phyloP scores from a whole-genome alignment of 148 eudicot species.

The Cornus florida region DNA sequence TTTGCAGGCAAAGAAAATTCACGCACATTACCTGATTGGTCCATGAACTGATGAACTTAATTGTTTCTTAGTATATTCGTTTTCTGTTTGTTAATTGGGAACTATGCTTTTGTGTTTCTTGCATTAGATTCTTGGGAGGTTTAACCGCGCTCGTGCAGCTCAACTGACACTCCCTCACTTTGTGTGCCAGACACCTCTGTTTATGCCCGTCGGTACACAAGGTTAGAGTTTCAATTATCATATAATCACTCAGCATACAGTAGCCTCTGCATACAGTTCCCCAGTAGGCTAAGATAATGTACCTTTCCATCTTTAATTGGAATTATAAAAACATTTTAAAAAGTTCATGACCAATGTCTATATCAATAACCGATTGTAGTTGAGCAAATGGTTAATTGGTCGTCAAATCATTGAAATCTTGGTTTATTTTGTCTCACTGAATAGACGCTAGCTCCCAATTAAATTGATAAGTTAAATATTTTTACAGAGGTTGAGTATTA shows the following conservation, averaged over 20 bases:
- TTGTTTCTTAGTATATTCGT: no score
- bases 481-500: neutral
- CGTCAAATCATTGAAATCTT: no score
- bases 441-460: neutral
- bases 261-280: neutral
- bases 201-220: slow-evolving; percentile 99
- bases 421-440: neutral
- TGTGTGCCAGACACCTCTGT: slow-evolving; percentile 82
- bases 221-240: slow-evolving; percentile 38
- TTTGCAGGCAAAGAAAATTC: neutral
- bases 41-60: neutral
- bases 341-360: neutral
- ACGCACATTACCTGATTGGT: neutral
- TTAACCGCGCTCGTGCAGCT: slow-evolving; percentile 91
- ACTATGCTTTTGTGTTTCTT: slow-evolving; percentile 4
- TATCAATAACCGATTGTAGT: neutral
- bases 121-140: slow-evolving; percentile 75
- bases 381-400: neutral
- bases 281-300: neutral
- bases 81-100: neutral
- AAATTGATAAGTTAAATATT: neutral
- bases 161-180: slow-evolving; percentile 70
- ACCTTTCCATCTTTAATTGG: neutral
- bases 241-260: neutral
- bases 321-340: no score